Evolutionary conservation across 495 filamentous ascomycete species (phyloP).

Genomic region (Neurospora africana): DNA sequence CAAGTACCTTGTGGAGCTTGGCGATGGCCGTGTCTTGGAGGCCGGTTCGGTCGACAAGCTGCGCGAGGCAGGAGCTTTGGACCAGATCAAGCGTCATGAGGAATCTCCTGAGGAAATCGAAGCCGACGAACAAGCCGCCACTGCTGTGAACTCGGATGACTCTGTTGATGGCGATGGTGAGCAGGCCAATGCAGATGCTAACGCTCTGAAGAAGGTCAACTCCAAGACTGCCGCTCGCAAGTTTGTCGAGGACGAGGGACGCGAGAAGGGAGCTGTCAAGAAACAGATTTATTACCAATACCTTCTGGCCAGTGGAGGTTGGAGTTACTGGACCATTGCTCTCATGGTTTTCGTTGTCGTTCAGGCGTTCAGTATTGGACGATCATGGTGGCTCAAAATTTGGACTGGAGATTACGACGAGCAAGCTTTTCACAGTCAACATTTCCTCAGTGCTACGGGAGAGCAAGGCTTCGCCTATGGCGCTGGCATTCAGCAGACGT

Average conservation of each 20-base stretch:
- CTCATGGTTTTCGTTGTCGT: conserved; percentile 41
- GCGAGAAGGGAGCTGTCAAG: conserved; percentile 56
- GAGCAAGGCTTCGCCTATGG: conserved; percentile 25
- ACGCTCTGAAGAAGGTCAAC: conserved; percentile 32
- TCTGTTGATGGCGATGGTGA: conserved; percentile 16
- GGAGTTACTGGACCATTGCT: conserved; percentile 48
- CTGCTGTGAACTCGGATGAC: conserved; percentile 36
- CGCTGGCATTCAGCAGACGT: conserved; percentile 28
- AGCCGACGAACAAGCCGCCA: conserved; percentile 31
- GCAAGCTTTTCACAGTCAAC: conserved; percentile 9
- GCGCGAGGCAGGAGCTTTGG: conserved; percentile 41
- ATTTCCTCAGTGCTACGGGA: conserved; percentile 4
- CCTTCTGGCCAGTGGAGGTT: conserved; percentile 54
- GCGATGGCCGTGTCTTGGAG: conserved; percentile 53
- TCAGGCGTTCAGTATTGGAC: conserved; percentile 38
- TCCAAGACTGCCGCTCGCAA: conserved; percentile 40
- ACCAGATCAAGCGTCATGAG: conserved; percentile 49
- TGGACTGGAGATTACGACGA: conserved; percentile 47
- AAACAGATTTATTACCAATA: conserved; percentile 54
- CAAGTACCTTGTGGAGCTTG: conserved; percentile 59
- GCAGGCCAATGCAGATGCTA: conserved; percentile 18
- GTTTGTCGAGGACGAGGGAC: conserved; percentile 64
- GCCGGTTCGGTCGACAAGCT: conserved; percentile 51
- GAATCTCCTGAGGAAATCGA: conserved; percentile 33
- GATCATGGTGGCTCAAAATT: conserved; percentile 60